Evolutionary conservation across 768 basidiomycete genomes (phyloP).

Genomic region (Mycena crocata): DNA sequence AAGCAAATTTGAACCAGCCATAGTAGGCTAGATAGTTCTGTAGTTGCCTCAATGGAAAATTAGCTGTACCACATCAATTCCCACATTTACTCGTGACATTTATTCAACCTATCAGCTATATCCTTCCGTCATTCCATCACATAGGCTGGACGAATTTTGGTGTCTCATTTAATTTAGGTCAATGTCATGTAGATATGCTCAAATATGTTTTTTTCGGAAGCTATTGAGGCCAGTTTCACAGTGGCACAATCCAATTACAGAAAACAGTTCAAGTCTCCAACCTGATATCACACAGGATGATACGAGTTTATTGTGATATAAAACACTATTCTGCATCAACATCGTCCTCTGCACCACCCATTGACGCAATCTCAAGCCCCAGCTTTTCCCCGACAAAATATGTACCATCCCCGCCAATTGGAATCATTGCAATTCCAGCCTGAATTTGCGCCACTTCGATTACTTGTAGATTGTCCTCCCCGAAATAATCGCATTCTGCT

Average conservation of each 20-base stretch:
- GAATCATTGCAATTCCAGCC: conserved; percentile 29
- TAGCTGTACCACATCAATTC: neutral
- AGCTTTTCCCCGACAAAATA: conserved; percentile 19
- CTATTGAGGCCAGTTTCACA: no score
- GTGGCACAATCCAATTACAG: no score
- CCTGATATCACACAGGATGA: no score
- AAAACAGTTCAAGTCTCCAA: no score
- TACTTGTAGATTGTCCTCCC: conserved; percentile 12
- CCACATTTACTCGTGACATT: no score
- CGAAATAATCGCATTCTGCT: conserved; percentile 17
- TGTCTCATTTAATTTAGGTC: no score
- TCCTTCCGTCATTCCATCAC: no score
- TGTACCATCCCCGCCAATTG: neutral
- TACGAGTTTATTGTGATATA: no score
- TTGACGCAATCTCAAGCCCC: conserved; percentile 1
- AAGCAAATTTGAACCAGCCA: neutral
- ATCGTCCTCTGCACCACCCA: neutral
- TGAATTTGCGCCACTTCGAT: conserved; percentile 25
- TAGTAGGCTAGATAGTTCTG: neutral
- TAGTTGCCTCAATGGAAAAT: neutral
- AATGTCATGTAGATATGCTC: no score
- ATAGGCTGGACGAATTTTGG: no score
- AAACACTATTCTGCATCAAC: neutral
- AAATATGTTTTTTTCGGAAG: no score
- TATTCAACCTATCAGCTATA: no score